Evolutionary conservation across 2,329 filamentous ascomycete genomes (phyloP).

Genomic region (Trichoderma guizhouense): DNA sequence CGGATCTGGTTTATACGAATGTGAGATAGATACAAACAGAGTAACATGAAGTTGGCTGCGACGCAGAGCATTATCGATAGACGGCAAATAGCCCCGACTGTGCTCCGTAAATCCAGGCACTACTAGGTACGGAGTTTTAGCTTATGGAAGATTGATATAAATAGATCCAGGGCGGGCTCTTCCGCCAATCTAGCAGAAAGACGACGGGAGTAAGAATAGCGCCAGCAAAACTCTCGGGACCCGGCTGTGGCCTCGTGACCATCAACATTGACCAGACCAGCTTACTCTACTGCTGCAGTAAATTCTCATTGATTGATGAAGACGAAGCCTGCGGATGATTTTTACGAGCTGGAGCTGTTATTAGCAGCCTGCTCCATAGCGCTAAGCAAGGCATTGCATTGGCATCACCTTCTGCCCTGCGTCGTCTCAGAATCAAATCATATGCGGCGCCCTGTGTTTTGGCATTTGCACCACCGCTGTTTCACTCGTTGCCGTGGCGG

Average conservation of each 20-base stretch:
- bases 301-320: background rate
- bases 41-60: background rate
- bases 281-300: background rate
- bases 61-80: background rate
- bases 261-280: background rate
- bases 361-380: background rate
- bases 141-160: background rate
- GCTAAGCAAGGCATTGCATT: background rate
- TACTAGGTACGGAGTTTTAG: background rate
- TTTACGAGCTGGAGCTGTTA: background rate
- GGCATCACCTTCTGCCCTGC: background rate
- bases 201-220: background rate
- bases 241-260: slow-evolving; percentile 12
- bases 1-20: background rate
- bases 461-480: slow-evolving; percentile 16
- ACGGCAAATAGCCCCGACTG: background rate
- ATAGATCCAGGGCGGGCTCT: background rate
- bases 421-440: slow-evolving; percentile 1
- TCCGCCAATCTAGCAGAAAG: background rate
- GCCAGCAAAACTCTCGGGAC: background rate
- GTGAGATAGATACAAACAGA: background rate
- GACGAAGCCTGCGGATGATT: background rate
- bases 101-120: background rate
- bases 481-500: slow-evolving; percentile 18
- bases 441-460: slow-evolving; percentile 12